These are phyloP conservation scores for Monosporascus sp. DNA, from an alignment of 2,329 filamentous ascomycete genomes.

Conservation along the genomic window DNA sequence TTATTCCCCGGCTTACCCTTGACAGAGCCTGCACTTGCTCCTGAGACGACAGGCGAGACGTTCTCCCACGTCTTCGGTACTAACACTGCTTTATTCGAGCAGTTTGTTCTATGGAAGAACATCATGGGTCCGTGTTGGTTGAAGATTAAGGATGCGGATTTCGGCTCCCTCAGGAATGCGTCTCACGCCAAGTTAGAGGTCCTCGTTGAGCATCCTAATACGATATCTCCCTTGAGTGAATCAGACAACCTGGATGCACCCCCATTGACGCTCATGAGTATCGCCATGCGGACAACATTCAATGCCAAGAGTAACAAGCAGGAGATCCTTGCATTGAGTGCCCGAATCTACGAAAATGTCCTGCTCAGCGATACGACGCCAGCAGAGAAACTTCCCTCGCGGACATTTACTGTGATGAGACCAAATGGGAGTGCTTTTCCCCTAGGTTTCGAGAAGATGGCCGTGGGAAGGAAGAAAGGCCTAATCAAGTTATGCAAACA, in stretches of 20 bases:
- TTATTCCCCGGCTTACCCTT: slow-evolving; percentile 11
- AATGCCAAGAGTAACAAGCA: slow-evolving; percentile 94
- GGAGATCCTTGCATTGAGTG: slow-evolving; percentile 87
- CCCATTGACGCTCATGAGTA: slow-evolving; percentile 91
- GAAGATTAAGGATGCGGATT: slow-evolving; percentile 81
- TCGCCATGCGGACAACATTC: slow-evolving; percentile 81
- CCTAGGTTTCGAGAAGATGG: slow-evolving; percentile 76
- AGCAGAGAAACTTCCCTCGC: slow-evolving; percentile 81
- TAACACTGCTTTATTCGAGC: slow-evolving; percentile 91
- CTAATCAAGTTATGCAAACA: slow-evolving; percentile 76
- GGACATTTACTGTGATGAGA: slow-evolving; percentile 86
- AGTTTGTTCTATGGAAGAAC: slow-evolving; percentile 98
- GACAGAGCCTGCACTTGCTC: slow-evolving; percentile 62
- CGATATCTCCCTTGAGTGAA: slow-evolving; percentile 67
- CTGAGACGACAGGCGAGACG: slow-evolving; percentile 71
- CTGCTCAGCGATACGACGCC: slow-evolving; percentile 82
- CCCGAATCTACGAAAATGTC: slow-evolving; percentile 87
- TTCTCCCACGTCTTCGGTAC: slow-evolving; percentile 93
- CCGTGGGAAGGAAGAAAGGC: slow-evolving; percentile 66
- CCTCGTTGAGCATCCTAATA: slow-evolving; percentile 70
- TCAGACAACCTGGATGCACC: slow-evolving; percentile 78
- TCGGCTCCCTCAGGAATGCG: slow-evolving; percentile 78
- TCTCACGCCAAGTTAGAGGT: slow-evolving; percentile 97
- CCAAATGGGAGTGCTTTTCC: slow-evolving; percentile 74
- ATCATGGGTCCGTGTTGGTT: slow-evolving; percentile 99